Evolutionary conservation across 129 eudicot genomes (phyloP).

Genomic region (Smallanthus sonchifolius): DNA sequence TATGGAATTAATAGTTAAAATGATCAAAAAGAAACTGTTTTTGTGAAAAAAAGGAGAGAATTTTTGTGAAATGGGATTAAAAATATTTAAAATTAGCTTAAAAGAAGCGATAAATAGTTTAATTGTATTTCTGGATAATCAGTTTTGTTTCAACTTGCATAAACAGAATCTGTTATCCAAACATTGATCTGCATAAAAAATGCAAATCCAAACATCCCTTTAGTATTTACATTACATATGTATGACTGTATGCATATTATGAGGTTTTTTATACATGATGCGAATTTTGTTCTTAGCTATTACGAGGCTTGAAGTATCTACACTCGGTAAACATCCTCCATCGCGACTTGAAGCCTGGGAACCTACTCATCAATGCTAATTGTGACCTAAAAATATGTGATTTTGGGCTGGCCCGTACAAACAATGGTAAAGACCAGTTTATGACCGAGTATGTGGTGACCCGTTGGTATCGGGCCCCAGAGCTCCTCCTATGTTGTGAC

Average conservation of each 20-base stretch:
- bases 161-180: no score
- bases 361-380: conserved; percentile 63
- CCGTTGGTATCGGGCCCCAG: conserved; percentile 84
- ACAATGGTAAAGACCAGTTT: conserved; percentile 60
- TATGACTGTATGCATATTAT: not conserved
- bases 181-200: not conserved
- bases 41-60: not conserved
- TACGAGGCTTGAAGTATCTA: conserved; percentile 73
- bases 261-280: not conserved
- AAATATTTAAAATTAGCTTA: not conserved
- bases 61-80: not conserved
- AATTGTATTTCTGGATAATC: no score
- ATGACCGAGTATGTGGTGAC: conserved; percentile 78
- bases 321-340: conserved; percentile 75
- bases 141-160: no score
- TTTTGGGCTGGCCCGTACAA: conserved; percentile 68
- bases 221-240: not conserved
- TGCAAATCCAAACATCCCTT: not conserved
- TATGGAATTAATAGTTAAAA: not conserved
- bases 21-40: not conserved
- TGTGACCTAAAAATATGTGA: conserved; percentile 73
- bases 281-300: conserved; percentile 36
- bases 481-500: conserved; percentile 78
- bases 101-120: no score
- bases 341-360: conserved; percentile 72